Conservation (phyloP, 2,329 filamentous ascomycete genomes). For the Cercospora beticola region DNA sequence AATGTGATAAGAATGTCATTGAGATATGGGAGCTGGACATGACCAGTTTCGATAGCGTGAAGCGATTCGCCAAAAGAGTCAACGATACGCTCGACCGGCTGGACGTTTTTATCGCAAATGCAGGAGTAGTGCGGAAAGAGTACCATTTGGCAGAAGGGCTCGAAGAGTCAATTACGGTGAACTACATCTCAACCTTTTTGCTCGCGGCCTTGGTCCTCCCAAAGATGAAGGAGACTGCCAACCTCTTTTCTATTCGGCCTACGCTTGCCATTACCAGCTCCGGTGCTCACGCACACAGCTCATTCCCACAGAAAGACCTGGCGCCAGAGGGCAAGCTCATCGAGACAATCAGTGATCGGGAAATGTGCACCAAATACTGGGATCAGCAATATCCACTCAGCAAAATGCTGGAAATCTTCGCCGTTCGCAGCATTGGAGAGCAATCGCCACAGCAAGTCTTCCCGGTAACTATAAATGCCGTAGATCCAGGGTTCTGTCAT, state of each 20-base stretch:
- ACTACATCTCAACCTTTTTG: conserved; percentile 53
- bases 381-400: neutral
- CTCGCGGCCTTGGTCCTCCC: conserved; percentile 51
- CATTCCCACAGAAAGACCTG: neutral
- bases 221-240: conserved; percentile 22
- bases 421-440: neutral
- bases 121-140: conserved; percentile 41
- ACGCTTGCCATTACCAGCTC: conserved; percentile 43
- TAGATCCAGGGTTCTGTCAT: neutral
- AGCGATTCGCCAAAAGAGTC: conserved; percentile 30
- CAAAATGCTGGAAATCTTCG: neutral
- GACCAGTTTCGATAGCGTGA: conserved; percentile 37
- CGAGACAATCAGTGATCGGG: neutral
- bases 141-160: conserved; percentile 44
- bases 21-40: conserved; percentile 49
- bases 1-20: conserved; percentile 32
- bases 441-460: neutral
- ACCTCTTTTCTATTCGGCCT: conserved; percentile 30
- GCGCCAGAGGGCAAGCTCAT: neutral
- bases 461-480: neutral
- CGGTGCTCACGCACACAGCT: neutral
- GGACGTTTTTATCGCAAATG: conserved; percentile 33
- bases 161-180: conserved; percentile 52
- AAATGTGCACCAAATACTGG: neutral
- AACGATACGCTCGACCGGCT: conserved; percentile 23